These are phyloP conservation scores for Albatrellus ellisii DNA, from an alignment of 768 basidiomycete genomes.

Conservation along the genomic window DNA sequence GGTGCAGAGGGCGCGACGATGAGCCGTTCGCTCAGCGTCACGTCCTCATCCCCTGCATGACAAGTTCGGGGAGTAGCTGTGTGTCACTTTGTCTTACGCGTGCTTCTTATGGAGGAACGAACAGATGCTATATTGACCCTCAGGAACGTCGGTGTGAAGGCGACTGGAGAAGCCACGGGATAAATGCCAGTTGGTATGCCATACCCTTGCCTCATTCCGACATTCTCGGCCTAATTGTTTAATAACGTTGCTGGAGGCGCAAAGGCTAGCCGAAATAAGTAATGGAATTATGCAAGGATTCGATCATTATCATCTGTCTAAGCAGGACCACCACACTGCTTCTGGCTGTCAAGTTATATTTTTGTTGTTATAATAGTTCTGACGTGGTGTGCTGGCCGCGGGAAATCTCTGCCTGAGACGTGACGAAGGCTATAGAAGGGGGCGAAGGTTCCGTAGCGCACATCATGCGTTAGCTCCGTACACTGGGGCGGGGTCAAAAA, in stretches of 20 bases:
- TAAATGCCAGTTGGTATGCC: slow-evolving; percentile 83
- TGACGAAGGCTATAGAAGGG: slow-evolving; percentile 13
- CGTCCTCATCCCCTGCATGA: slow-evolving; percentile 96
- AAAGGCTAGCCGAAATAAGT: slow-evolving; percentile 97
- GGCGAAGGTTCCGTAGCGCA: slow-evolving; percentile 9
- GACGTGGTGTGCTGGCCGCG: not conserved
- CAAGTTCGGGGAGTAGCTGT: slow-evolving; percentile 93
- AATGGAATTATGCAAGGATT: slow-evolving; percentile 99
- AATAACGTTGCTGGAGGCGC: slow-evolving; percentile 63
- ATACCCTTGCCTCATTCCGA: not conserved
- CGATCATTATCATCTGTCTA: slow-evolving; percentile 94
- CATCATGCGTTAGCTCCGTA: too few relatives aligned
- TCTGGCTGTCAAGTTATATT: not conserved
- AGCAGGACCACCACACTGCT: slow-evolving; percentile 30
- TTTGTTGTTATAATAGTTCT: not conserved
- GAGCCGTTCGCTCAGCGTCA: slow-evolving; percentile 94
- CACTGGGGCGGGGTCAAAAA: too few relatives aligned
- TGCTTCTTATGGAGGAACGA: too few relatives aligned
- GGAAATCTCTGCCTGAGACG: slow-evolving; percentile 3
- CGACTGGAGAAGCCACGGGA: slow-evolving; percentile 96
- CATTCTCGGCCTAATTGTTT: too few relatives aligned
- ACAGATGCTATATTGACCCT: slow-evolving; percentile 94
- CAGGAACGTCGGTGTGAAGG: slow-evolving; percentile 96
- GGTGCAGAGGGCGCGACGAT: too few relatives aligned
- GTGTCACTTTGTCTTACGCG: slow-evolving; percentile 19